Base-by-base conservation (phyloP, 169 alveolate genomes). In the Plasmodium berghei region DNA sequence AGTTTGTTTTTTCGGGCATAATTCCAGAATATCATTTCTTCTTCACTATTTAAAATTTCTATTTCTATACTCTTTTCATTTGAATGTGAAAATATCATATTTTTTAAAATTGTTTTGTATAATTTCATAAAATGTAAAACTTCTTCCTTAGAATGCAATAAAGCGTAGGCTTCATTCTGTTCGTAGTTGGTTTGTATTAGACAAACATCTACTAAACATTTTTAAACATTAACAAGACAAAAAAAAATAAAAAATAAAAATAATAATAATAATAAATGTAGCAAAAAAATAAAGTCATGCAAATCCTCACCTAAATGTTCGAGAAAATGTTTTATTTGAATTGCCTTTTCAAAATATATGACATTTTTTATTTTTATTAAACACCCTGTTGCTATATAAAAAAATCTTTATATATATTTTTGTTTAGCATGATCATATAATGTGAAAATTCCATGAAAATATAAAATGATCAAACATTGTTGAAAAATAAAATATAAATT, bases 71-170 rank as follows among this genome's bases (percentile, higher is more conserved):
- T 58, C 18, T 52, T 10, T 40, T 26, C 72, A 1, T 14, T 26
- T 14, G 63, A 52, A 66, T 40, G 8, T 48, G 69, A 54, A 67
- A 80, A 80, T 6, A 46, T 8, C 75, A 80, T 80, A 48, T 80
- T 80, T 48, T 67, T 67, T 3, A 40, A 70, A 49, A 67, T 80
- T 10, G 22, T 42, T 14, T 64, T 26, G 42, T 80, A 66, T 12
- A 66, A 18, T 59, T 61, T 56, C 90, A 80, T 40, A 61, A 80
- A 52, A 52, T 80, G 83, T 70, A 62, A 80, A 67, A 26, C 90
- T 22, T 80, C 90, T 80, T 80, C 83, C 49, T 42, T 62, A n/a
- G 90, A 80, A 48, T 80, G 90, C 18, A 80, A 45, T 49, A 80
- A 67, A n/a, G 72, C 90, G 67, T 67, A 52, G 16, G 73, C 90